Evolutionary conservation across 495 filamentous ascomycete species (phyloP).

Genomic region (Thozetella sp.): DNA sequence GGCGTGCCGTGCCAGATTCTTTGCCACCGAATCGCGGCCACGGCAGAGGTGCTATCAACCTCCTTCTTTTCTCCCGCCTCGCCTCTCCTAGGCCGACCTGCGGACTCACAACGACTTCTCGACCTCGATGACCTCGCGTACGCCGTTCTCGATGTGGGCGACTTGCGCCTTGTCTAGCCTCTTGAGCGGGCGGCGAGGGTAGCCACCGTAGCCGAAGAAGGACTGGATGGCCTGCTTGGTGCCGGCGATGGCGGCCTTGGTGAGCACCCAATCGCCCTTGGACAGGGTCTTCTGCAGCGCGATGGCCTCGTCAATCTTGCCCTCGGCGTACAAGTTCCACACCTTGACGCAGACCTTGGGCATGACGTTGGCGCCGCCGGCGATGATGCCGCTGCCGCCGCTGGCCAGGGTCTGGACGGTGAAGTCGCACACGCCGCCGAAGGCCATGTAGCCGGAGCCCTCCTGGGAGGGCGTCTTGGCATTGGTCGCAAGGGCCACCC

Average conservation of each 20-base stretch:
- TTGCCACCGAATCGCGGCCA: no score
- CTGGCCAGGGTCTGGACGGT: constrained; percentile 78
- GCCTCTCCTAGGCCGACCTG: neutral
- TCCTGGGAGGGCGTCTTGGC: constrained; percentile 68
- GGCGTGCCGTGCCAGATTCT: no score
- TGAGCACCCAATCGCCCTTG: constrained; percentile 83
- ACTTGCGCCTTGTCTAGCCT: constrained; percentile 62
- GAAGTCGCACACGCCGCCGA: constrained; percentile 89
- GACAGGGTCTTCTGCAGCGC: constrained; percentile 71
- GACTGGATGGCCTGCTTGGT: constrained; percentile 84
- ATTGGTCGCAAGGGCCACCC: constrained; percentile 76
- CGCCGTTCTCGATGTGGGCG: constrained; percentile 67
- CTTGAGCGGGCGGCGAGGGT: constrained; percentile 73
- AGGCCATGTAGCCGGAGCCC: constrained; percentile 78
- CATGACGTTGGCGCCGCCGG: constrained; percentile 84
- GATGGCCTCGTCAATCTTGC: constrained; percentile 73
- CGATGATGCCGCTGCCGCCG: constrained; percentile 83
- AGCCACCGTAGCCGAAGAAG: constrained; percentile 85
- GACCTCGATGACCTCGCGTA: constrained; percentile 67
- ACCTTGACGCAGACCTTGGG: constrained; percentile 80
- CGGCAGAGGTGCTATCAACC: neutral
- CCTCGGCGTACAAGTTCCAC: constrained; percentile 77
- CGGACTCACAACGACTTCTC: constrained; percentile 44
- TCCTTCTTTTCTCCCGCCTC: neutral
- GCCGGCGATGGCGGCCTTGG: constrained; percentile 82